phyloP scores from a whole-genome alignment of 140 eudicot genomes.

The Ambrosia hybrid region DNA sequence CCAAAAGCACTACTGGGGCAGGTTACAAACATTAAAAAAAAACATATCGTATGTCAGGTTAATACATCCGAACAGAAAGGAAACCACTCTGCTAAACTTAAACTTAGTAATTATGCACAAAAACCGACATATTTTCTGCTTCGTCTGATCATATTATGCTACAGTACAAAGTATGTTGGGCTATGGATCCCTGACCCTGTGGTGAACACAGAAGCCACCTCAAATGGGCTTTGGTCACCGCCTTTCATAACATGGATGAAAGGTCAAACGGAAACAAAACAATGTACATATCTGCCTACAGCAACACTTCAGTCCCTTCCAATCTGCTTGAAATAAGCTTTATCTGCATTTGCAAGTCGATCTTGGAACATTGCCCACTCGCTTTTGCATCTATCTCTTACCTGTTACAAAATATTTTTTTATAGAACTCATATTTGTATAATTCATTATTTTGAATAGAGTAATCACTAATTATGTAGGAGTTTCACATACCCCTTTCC shows the following conservation, averaged over 20 bases:
- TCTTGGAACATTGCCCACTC: constrained; percentile 97
- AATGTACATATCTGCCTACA: constrained; percentile 46
- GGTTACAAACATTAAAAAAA: constrained; percentile 23
- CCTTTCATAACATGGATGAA: constrained; percentile 21
- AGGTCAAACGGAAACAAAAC: constrained; percentile 32
- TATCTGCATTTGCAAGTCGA: constrained; percentile 88
- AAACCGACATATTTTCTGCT: constrained; percentile 23
- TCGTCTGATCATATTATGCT: constrained; percentile 19
- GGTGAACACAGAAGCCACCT: constrained; percentile 33
- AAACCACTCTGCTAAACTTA: constrained; percentile 34
- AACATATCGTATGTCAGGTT: constrained; percentile 17
- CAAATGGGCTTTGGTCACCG: constrained; percentile 32
- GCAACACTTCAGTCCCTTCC: constrained; percentile 33
- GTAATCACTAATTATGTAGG: not conserved
- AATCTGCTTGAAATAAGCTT: constrained; percentile 58
- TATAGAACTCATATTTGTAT: not conserved
- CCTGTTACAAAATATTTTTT: constrained; percentile 33
- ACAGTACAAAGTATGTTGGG: constrained; percentile 41
- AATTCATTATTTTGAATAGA: not conserved
- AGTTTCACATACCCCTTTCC: constrained; percentile 77
- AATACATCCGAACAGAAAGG: constrained; percentile 23
- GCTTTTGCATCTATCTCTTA: constrained; percentile 83
- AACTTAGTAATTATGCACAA: constrained; percentile 44
- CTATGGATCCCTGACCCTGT: constrained; percentile 30
- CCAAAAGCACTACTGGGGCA: not conserved